phyloP scores from a whole-genome alignment of 140 eudicot genomes.

The Ambrosia hybrid region DNA sequence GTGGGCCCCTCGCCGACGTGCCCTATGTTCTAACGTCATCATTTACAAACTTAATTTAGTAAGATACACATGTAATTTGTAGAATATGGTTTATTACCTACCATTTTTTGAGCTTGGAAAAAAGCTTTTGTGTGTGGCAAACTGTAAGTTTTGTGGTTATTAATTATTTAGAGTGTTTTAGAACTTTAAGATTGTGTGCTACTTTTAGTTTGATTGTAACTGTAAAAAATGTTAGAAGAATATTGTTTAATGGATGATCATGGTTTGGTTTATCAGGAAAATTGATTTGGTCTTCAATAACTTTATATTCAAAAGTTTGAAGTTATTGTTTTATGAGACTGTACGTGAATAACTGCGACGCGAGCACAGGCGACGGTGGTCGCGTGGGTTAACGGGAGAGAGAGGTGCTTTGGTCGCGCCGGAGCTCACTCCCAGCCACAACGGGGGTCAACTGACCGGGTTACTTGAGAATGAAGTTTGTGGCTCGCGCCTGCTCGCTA shows the following conservation, averaged over 20 bases:
- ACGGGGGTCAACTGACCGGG: too few species aligned
- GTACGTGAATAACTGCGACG: too few species aligned
- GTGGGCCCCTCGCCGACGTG: conserved; percentile 70
- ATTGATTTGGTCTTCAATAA: not conserved
- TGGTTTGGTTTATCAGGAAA: conserved; percentile 7
- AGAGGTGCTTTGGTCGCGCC: too few species aligned
- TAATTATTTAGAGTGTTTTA: conserved; percentile 15
- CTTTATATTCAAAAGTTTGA: not conserved
- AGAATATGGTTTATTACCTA: conserved; percentile 17
- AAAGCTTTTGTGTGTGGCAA: conserved; percentile 32
- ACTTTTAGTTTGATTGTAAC: conserved; percentile 17
- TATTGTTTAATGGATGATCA: conserved; percentile 8
- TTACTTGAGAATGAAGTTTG: too few species aligned
- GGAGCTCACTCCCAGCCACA: too few species aligned
- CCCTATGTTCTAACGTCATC: conserved; percentile 72
- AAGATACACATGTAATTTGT: conserved; percentile 18
- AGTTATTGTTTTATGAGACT: too few species aligned
- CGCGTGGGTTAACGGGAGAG: too few species aligned
- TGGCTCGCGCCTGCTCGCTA: too few species aligned
- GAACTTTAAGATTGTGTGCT: conserved; percentile 33
- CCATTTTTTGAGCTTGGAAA: conserved; percentile 37
- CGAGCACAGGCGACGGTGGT: too few species aligned
- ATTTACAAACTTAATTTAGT: conserved; percentile 64
- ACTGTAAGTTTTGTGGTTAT: conserved; percentile 23
- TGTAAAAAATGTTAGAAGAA: conserved; percentile 17